Evolutionary conservation across 371 early-diverging fungal genomes (phyloP).

Genomic region (Apophysomyces ossiformis): DNA sequence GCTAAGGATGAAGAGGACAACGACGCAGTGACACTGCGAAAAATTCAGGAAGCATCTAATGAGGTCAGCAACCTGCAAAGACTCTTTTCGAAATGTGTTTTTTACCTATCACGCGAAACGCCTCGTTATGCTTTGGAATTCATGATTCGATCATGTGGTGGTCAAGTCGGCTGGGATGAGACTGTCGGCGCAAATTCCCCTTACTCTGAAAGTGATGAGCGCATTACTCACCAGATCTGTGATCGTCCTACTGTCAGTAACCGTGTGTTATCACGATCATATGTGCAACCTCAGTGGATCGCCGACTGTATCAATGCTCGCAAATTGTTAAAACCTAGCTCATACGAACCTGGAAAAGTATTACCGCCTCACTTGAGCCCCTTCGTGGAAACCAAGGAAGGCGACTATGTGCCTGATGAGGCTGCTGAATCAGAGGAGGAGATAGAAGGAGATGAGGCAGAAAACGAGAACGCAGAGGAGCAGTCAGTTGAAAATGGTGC

Average conservation of each 20-base stretch:
- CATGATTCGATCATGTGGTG: constrained; percentile 88
- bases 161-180: constrained; percentile 89
- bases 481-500: not conserved
- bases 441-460: constrained; percentile 42
- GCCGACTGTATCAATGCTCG: constrained; percentile 93
- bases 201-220: constrained; percentile 74
- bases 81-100: constrained; percentile 78
- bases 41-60: constrained; percentile 61
- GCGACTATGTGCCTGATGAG: constrained; percentile 83
- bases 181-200: constrained; percentile 84
- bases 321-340: constrained; percentile 67
- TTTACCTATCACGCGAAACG: constrained; percentile 94
- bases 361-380: constrained; percentile 96
- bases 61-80: constrained; percentile 58
- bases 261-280: constrained; percentile 73
- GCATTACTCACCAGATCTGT: constrained; percentile 87
- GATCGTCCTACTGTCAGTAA: constrained; percentile 83
- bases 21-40: constrained; percentile 52
- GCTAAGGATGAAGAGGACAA: constrained; percentile 40
- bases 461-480: constrained; percentile 40
- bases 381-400: constrained; percentile 85
- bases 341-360: constrained; percentile 82
- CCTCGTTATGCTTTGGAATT: constrained; percentile 93
- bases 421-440: constrained; percentile 56
- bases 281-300: constrained; percentile 98